A percentile compares a stretch with the other conserved stretches of the same genome.
Conservation (phyloP, 1,284 basidiomycete species). For the Tetrapyrgos nigripes region DNA sequence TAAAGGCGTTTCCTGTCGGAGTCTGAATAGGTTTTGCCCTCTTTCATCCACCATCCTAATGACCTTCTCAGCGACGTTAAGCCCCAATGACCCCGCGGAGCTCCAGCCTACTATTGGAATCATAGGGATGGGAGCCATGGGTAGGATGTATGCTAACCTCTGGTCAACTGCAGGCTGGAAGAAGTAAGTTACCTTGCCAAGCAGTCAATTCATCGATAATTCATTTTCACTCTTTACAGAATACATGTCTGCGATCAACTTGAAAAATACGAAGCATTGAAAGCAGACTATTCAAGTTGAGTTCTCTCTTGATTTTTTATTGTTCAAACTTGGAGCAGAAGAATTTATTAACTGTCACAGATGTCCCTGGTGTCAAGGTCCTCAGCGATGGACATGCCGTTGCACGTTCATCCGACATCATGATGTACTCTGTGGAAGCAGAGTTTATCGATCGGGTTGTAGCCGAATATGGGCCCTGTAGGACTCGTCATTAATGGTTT, state of each 20-base stretch:
- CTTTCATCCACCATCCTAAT: not conserved
- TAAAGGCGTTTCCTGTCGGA: not conserved
- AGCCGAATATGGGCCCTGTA: slow-evolving; percentile 89
- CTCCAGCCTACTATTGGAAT: slow-evolving; percentile 82
- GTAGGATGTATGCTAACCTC: slow-evolving; percentile 86
- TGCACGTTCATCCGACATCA: slow-evolving; percentile 84
- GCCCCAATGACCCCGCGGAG: slow-evolving; percentile 55
- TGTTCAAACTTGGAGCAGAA: not conserved
- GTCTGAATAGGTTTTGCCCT: not conserved
- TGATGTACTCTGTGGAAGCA: slow-evolving; percentile 95
- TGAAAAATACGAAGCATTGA: slow-evolving; percentile 73
- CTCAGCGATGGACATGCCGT: slow-evolving; percentile 83
- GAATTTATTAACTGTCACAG: slow-evolving; percentile 33
- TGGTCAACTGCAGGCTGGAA: slow-evolving; percentile 84
- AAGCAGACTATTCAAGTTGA: slow-evolving; percentile 59
- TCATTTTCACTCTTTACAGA: slow-evolving; percentile 43
- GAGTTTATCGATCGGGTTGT: slow-evolving; percentile 89
- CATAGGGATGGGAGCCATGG: slow-evolving; percentile 97
- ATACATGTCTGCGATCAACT: slow-evolving; percentile 94
- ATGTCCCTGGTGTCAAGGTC: slow-evolving; percentile 65
- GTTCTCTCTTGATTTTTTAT: not conserved
- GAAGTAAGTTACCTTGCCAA: slow-evolving; percentile 58
- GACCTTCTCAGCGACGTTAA: slow-evolving; percentile 26
- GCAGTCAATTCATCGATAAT: slow-evolving; percentile 8
- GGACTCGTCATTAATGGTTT: slow-evolving; percentile 32